Base-by-base conservation (phyloP, 768 basidiomycete species). In the Cystofilobasidium bisporidii region DNA sequence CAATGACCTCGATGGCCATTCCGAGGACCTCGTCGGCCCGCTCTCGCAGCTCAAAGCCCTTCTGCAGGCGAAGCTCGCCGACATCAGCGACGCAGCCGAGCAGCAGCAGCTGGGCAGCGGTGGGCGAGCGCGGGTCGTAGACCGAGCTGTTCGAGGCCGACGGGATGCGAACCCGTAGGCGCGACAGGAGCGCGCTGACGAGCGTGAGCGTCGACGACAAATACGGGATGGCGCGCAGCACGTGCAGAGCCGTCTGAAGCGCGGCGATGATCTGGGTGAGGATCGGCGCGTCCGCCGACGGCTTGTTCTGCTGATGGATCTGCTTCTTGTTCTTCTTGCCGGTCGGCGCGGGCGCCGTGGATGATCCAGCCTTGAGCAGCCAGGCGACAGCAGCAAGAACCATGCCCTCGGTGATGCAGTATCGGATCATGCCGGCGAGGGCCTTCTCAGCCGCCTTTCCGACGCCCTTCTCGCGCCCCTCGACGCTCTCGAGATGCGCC, bases 1-100 rank as follows among this genome's bases (percentile, higher is more conserved):
- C 96, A 56, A 96, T 78, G 5, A 89, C 82, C 67, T 85, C 83
- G 83, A 96, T 88, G 0, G 91, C 89, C 30, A 84, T 83, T 1
- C 87, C 84, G 41, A 98, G 79, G 0, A 87, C 85, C 14, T 79
- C 79, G 74, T 99, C 94, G 18, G 86, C 91, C 24, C 83, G 84
- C 74, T 93, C 92, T 76, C 90, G 92, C 77, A 88, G 83, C 76
- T 96, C 91, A 73, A 98, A 99, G 1, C 81, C 84, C 76, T 87
- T 90, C 72, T 87, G 81, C 30, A 83, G 80, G 64, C 94, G 79
- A 63, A 94, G 78, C 40, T 87, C 85, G 9, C 85, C 89, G 28
- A 94, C 80, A 67, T 84, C 83, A 68, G 81, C 77, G 53, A 97
- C 81, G 47, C 92, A 74, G 45, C 85, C 84, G 61, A 87, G 74